Conservation (phyloP, 768 basidiomycete genomes). For the Collybia sp. region DNA sequence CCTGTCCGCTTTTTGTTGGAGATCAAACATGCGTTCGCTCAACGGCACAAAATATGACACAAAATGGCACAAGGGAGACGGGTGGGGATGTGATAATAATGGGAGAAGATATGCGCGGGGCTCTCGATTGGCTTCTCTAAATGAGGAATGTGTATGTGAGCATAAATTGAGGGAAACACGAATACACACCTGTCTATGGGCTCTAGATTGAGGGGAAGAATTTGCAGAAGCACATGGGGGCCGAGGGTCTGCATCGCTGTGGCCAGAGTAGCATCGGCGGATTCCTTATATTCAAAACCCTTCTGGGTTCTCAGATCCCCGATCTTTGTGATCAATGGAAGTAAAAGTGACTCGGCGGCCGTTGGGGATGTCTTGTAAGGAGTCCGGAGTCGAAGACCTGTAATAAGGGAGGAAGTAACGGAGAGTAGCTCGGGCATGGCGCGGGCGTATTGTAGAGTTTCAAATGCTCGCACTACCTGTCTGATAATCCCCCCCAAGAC, state of each 20-base stretch:
- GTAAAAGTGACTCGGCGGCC: constrained; percentile 66
- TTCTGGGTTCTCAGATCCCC: constrained; percentile 73
- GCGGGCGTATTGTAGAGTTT: constrained; percentile 67
- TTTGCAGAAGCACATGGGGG: constrained; percentile 68
- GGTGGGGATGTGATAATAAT: constrained; percentile 74
- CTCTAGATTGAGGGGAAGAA: constrained; percentile 84
- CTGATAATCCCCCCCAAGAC: constrained; percentile 58
- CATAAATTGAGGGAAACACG: not conserved
- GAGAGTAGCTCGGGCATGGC: constrained; percentile 78
- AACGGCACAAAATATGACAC: constrained; percentile 88
- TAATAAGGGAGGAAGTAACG: constrained; percentile 66
- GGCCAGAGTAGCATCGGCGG: constrained; percentile 73
- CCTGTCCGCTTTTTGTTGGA: constrained; percentile 75
- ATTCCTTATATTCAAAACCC: constrained; percentile 88
- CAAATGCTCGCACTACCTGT: constrained; percentile 63
- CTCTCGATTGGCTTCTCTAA: constrained; percentile 66
- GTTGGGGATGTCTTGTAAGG: constrained; percentile 35
- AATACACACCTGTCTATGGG: constrained; percentile 65
- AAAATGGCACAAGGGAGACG: constrained; percentile 82
- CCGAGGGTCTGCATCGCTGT: constrained; percentile 84
- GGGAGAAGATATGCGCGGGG: constrained; percentile 92
- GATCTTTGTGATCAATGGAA: constrained; percentile 65
- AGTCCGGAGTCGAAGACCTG: constrained; percentile 49
- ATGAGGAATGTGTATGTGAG: not conserved
- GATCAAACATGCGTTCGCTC: constrained; percentile 88